These are phyloP conservation scores for Blastomyces emzantsi DNA, from an alignment of 2,329 filamentous ascomycete species.

Conservation along the genomic window DNA sequence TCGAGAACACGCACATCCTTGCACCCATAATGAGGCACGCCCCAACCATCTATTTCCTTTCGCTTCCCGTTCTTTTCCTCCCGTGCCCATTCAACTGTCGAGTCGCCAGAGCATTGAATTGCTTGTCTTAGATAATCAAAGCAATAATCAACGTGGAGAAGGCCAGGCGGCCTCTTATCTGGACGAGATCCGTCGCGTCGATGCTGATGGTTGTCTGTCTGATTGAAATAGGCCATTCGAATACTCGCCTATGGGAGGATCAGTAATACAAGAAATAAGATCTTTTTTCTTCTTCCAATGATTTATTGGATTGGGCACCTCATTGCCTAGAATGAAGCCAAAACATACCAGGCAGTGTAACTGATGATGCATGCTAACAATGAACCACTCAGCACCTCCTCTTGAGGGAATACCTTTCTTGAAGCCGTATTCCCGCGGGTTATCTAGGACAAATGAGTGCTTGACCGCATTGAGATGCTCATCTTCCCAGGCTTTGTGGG, in stretches of 20 bases:
- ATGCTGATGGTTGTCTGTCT: background rate
- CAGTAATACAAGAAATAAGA: background rate
- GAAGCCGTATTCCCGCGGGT: slow-evolving; percentile 2
- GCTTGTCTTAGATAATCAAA: slow-evolving; percentile 15
- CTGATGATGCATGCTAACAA: slow-evolving; percentile 6
- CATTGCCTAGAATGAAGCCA: background rate
- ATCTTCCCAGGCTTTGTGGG: background rate
- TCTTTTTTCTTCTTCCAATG: background rate
- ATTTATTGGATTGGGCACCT: background rate
- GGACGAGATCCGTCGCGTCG: background rate
- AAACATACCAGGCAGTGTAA: slow-evolving; percentile 6
- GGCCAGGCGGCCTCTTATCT: background rate
- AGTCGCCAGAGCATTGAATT: slow-evolving; percentile 15
- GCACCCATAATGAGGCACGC: background rate
- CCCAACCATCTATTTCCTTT: slow-evolving; percentile 4
- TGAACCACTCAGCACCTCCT: background rate
- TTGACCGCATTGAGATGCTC: background rate
- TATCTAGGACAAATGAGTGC: background rate
- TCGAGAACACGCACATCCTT: slow-evolving; percentile 4
- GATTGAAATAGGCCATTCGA: slow-evolving; percentile 5
- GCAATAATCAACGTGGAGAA: slow-evolving; percentile 9
- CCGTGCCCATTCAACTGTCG: slow-evolving; percentile 13
- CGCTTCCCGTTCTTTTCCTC: slow-evolving; percentile 2
- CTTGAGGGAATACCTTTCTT: background rate
- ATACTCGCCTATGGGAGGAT: background rate